phyloP scores from a whole-genome alignment of 345 rosid species.

The Bruguiera gymnorhiza region DNA sequence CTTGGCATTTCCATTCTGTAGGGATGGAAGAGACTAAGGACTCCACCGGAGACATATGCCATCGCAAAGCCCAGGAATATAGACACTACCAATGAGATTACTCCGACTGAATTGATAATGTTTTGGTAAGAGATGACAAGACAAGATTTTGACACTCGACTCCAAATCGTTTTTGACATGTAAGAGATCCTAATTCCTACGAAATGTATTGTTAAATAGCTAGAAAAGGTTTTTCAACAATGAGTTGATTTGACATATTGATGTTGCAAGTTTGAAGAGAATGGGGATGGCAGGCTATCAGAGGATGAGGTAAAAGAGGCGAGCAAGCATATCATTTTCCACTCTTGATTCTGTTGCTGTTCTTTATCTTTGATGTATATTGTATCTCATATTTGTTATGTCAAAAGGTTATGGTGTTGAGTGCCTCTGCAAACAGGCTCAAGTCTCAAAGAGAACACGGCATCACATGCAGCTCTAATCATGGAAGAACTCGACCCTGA shows the following conservation, averaged over 20 bases:
- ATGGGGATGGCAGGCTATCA: slow-evolving; percentile 82
- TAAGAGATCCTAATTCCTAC: slow-evolving; percentile 21
- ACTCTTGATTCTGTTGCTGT: not conserved
- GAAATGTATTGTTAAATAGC: too few species aligned
- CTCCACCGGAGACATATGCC: slow-evolving; percentile 73
- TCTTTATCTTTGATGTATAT: not conserved
- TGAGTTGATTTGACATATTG: not conserved
- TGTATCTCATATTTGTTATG: slow-evolving; percentile 8
- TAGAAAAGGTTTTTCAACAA: not conserved
- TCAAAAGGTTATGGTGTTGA: slow-evolving; percentile 59
- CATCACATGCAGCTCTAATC: slow-evolving; percentile 65
- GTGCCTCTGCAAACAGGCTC: slow-evolving; percentile 84
- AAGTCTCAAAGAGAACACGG: slow-evolving; percentile 67
- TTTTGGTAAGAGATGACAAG: slow-evolving; percentile 90
- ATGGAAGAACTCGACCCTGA: slow-evolving; percentile 99
- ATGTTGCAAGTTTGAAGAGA: slow-evolving; percentile 75
- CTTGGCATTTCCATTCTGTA: slow-evolving; percentile 6
- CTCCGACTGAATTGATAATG: slow-evolving; percentile 51
- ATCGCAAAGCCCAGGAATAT: slow-evolving; percentile 64
- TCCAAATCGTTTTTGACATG: slow-evolving; percentile 94
- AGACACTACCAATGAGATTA: slow-evolving; percentile 50
- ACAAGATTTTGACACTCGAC: slow-evolving; percentile 71
- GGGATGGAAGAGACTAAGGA: slow-evolving; percentile 91
- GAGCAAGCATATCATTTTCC: not conserved
- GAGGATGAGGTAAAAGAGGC: slow-evolving; percentile 91